phyloP scores from a whole-genome alignment of 805 yeast genomes.

The Wickerhamiella domercqiae region DNA sequence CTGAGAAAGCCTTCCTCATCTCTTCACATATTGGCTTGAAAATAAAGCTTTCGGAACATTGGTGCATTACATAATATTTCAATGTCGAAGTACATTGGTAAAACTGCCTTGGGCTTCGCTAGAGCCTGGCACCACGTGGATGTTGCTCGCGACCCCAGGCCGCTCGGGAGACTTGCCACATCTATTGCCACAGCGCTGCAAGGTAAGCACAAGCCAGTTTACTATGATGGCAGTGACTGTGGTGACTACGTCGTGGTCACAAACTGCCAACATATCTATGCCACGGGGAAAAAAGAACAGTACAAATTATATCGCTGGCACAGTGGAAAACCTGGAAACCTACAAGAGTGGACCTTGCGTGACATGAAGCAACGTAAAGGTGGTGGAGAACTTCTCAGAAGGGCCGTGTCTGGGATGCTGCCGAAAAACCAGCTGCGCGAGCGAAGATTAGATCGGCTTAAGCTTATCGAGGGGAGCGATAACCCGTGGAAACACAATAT shows the following conservation, averaged over 20 bases:
- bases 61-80: no score
- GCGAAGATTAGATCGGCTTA: conserved; percentile 65
- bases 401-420: conserved; percentile 92
- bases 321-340: conserved; percentile 76
- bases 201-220: conserved; percentile 96
- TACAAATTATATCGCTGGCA: conserved; percentile 83
- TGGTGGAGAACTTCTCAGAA: conserved; percentile 64
- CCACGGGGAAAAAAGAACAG: conserved; percentile 73
- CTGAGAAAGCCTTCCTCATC: no score
- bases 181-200: conserved; percentile 73
- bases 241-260: conserved; percentile 97
- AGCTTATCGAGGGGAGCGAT: conserved; percentile 74
- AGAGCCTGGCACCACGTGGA: conserved; percentile 95
- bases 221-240: conserved; percentile 56
- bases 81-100: conserved; percentile 29
- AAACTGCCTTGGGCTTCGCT: conserved; percentile 59
- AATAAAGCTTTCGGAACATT: no score
- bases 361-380: conserved; percentile 65
- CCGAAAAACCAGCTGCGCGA: conserved; percentile 81
- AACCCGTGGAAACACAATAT: conserved; percentile 77
- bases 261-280: conserved; percentile 64
- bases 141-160: conserved; percentile 64
- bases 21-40: no score
- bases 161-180: conserved; percentile 85
- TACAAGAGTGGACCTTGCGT: conserved; percentile 70